phyloP scores from a whole-genome alignment of 805 yeast genomes.

The Metschnikowia shivogae region DNA sequence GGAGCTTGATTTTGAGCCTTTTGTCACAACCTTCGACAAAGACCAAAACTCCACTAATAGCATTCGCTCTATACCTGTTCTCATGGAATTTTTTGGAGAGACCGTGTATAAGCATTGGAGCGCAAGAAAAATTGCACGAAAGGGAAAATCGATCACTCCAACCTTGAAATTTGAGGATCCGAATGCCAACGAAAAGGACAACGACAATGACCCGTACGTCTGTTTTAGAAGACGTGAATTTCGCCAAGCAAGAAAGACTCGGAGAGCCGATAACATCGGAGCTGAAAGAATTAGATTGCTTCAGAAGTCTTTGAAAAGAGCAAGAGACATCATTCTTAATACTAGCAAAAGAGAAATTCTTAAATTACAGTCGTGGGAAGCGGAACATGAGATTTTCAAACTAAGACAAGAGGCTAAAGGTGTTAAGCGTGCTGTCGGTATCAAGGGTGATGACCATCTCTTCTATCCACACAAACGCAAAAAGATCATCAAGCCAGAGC shows the following conservation, averaged over 20 bases:
- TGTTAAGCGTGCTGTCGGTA: conserved; percentile 68
- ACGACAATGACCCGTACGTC: conserved; percentile 87
- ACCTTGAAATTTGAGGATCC: conserved; percentile 80
- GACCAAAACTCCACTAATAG: conserved; percentile 20
- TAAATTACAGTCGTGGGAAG: conserved; percentile 55
- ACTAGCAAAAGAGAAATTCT: conserved; percentile 73
- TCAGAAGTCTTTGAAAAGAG: conserved; percentile 72
- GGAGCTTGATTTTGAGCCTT: conserved; percentile 52
- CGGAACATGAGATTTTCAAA: conserved; percentile 67
- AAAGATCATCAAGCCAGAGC: conserved; percentile 35
- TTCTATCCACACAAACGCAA: conserved; percentile 74
- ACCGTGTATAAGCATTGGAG: conserved; percentile 80
- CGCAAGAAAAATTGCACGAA: conserved; percentile 59
- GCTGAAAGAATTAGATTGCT: conserved; percentile 75
- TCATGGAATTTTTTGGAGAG: conserved; percentile 59
- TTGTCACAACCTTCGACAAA: conserved; percentile 57
- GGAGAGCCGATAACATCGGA: conserved; percentile 89
- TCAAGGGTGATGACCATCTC: conserved; percentile 82
- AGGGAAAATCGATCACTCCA: conserved; percentile 73
- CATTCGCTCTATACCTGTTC: conserved; percentile 43
- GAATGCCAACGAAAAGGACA: conserved; percentile 67
- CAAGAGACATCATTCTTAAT: conserved; percentile 61
- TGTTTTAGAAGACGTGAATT: conserved; percentile 95
- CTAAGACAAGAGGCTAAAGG: conserved; percentile 67
- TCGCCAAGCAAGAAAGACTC: conserved; percentile 91